Base-by-base conservation (phyloP, 2,329 filamentous ascomycete genomes). In the Podosphaera aphanis region DNA sequence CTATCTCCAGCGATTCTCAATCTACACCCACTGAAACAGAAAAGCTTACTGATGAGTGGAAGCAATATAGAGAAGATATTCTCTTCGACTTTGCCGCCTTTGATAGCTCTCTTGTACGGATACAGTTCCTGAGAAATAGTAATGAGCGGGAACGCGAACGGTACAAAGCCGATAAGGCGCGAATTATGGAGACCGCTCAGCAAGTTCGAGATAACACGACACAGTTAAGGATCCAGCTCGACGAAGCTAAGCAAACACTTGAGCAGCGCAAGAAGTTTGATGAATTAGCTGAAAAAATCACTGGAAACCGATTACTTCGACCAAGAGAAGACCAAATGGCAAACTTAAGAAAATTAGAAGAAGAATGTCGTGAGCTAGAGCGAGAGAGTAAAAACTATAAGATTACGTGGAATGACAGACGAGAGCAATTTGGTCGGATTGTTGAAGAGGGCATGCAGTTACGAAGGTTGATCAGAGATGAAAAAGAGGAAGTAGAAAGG, bases 401-500 rank as follows among this genome's bases (percentile, higher is more conserved):
- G 43, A 72, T 70, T 51, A 90, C 83, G 0, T 94, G 86, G 86
- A 68, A 73, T 37, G 85, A 93, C 62, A 71, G 88, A 35, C 69
- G 80, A 50, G 81, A 84, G 54, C 84, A 93, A 62, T 93, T 94
- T 61, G 82, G 79, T 48, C 72, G 75, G 47, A 86, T 95, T 56
- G 82, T 93, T 59, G 82, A 86, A 49, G 88, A 94, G 64, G 84
- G 84, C n/a, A 81, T 82, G 72, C 70, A 83, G 51, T 70, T 95
- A 60, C 69, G 86, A 48, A 71, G 83, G 43, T 69, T 92, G 60
- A 93, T 95, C 57, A 77, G 85, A 49, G 86, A 93, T 57, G 88
- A 94, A 67, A 93, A 93, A 64, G 86, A 93, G 60, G 85, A 93
- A 62, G 83, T 90, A 0, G 85, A 93, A 62, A 69, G 83, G 37